These are phyloP conservation scores for Mallotus nudiflorus DNA, from an alignment of 345 rosid species.

Conservation along the genomic window DNA sequence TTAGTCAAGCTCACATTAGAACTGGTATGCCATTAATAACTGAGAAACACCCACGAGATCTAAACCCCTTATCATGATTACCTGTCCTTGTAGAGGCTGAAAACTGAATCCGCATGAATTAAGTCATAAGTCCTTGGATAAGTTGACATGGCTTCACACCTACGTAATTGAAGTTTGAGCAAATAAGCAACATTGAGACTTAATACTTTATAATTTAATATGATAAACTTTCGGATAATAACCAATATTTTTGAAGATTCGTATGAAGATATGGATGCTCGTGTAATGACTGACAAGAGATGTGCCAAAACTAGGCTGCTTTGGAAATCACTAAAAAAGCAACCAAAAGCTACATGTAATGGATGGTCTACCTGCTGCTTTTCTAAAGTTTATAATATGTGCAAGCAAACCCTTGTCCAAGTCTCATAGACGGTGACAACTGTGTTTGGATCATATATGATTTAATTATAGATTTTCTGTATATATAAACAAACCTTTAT, in stretches of 20 bases:
- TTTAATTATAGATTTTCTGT: no score
- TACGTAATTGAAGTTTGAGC: not conserved
- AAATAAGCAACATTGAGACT: no score
- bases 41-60: no score
- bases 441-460: no score
- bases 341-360: not conserved
- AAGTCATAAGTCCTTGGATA: constrained; percentile 95
- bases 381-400: not conserved
- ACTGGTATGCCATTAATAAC: no score
- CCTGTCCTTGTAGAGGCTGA: constrained; percentile 67
- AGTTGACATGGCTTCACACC: constrained; percentile 95
- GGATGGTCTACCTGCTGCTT: constrained; percentile 8
- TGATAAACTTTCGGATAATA: no score
- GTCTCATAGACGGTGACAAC: not conserved
- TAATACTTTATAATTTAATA: no score
- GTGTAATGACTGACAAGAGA: not conserved
- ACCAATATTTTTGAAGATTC: no score
- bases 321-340: not conserved
- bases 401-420: not conserved
- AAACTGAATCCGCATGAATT: constrained; percentile 75
- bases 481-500: no score
- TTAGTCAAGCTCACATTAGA: no score
- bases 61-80: constrained; percentile 13
- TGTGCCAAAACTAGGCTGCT: not conserved
- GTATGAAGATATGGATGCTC: no score